Conservation (phyloP, 305 asterid genomes). For the Solanum aculeatissimum region DNA sequence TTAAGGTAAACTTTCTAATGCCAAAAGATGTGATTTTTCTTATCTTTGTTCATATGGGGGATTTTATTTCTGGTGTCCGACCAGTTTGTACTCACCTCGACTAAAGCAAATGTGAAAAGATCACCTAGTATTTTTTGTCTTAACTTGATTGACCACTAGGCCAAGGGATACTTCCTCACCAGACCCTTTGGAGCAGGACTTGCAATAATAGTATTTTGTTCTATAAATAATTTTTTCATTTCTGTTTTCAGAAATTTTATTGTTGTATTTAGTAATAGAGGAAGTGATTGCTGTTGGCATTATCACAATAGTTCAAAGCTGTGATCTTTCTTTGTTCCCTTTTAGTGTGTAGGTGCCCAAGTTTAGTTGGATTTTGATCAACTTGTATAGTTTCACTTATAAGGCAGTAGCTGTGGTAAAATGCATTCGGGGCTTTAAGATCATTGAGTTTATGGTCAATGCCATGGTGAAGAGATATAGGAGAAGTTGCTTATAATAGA, state of each 20-base stretch:
- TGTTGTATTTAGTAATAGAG: background rate
- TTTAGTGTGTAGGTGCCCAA: background rate
- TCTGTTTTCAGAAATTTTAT: background rate
- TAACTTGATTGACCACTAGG: no score
- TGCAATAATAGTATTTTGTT: no score
- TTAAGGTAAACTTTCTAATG: slow-evolving; percentile 35
- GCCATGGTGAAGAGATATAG: background rate
- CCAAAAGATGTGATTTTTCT: background rate
- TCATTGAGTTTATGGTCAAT: background rate
- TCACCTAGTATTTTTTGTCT: background rate
- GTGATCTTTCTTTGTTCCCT: background rate
- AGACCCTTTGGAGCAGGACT: no score
- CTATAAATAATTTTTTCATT: background rate
- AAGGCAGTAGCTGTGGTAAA: background rate
- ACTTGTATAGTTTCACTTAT: background rate
- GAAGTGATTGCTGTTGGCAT: background rate
- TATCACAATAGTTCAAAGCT: background rate
- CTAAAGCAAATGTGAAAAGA: background rate
- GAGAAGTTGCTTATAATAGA: background rate
- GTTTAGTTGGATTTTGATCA: background rate
- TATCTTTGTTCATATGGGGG: background rate
- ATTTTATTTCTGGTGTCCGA: background rate
- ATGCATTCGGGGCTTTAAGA: background rate
- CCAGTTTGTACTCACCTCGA: background rate
- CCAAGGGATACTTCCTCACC: no score